phyloP scores from a whole-genome alignment of 1,284 basidiomycete species.

The Tilletia caries region DNA sequence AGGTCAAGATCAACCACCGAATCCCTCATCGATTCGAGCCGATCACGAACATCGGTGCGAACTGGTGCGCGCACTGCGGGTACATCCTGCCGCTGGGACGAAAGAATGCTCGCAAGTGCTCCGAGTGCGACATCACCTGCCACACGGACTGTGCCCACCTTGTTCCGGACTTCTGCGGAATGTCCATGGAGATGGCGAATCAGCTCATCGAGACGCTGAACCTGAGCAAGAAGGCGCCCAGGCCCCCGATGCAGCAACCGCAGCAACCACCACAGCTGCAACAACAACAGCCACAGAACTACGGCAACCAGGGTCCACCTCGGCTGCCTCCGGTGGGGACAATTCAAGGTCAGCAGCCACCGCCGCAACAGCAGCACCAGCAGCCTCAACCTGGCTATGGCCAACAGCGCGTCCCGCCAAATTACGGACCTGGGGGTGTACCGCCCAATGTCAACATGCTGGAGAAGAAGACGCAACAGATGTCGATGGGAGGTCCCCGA shows the following conservation, averaged over 20 bases:
- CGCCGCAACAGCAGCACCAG: conserved; percentile 17
- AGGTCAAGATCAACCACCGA: conserved; percentile 98
- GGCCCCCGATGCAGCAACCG: conserved; percentile 13
- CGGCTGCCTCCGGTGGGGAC: conserved; percentile 17
- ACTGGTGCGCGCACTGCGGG: conserved; percentile 99
- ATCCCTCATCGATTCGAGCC: conserved; percentile 98
- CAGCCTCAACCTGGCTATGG: conserved; percentile 14
- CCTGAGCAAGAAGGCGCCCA: conserved; percentile 33
- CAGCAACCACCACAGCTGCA: conserved; percentile 14
- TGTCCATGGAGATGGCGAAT: conserved; percentile 99
- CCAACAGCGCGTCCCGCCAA: background rate
- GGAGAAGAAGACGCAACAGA: conserved; percentile 44
- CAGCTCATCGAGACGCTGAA: conserved; percentile 76
- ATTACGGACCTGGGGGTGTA: background rate
- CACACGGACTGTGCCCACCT: conserved; percentile 97
- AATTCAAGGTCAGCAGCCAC: conserved; percentile 1
- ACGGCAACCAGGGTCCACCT: conserved; percentile 10
- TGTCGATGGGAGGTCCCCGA: conserved; percentile 23
- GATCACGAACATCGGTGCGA: conserved; percentile 93
- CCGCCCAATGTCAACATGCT: conserved; percentile 22
- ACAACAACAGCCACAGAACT: conserved; percentile 11
- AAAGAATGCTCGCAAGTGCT: conserved; percentile 92
- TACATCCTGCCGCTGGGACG: conserved; percentile 88
- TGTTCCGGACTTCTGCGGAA: conserved; percentile 98
- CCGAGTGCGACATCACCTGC: conserved; percentile 92